phyloP scores from a whole-genome alignment of 495 filamentous ascomycete species.

The Massariosphaeria phaeospora region DNA sequence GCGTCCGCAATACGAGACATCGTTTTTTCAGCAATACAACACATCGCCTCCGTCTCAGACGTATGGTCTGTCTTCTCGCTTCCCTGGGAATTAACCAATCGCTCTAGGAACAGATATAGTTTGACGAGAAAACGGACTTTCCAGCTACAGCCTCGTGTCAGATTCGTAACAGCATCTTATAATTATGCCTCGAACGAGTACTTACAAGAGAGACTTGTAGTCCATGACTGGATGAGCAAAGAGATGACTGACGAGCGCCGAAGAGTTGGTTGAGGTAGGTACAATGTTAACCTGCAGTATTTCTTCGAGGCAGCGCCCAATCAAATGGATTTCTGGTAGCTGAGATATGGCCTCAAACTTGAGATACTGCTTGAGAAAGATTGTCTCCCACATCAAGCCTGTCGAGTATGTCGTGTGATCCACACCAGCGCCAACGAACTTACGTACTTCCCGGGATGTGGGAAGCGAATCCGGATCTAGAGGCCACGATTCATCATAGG shows the following conservation, averaged over 20 bases:
- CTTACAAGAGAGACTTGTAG: slow-evolving; percentile 15
- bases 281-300: slow-evolving; percentile 7
- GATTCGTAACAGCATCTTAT: not conserved
- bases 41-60: not conserved
- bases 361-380: slow-evolving; percentile 3
- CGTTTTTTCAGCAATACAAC: not conserved
- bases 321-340: slow-evolving; percentile 3
- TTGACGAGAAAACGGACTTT: slow-evolving; percentile 16
- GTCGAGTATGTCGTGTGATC: not conserved
- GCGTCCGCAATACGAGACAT: not conserved
- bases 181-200: not conserved
- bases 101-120: not conserved
- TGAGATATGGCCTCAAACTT: not conserved
- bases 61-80: no score
- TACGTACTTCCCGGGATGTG: not conserved
- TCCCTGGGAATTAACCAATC: no score
- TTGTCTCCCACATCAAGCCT: slow-evolving; percentile 3
- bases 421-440: not conserved
- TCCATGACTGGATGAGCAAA: not conserved
- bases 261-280: not conserved
- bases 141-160: not conserved
- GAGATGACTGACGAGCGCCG: not conserved
- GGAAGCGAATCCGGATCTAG: no score
- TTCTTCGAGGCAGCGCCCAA: slow-evolving; percentile 4
- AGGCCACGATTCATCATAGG: not conserved